Evolutionary conservation across 1,284 basidiomycete species (phyloP), one percentile per base, ranked within the genome.

Genomic region (Porodaedalea pini): DNA sequence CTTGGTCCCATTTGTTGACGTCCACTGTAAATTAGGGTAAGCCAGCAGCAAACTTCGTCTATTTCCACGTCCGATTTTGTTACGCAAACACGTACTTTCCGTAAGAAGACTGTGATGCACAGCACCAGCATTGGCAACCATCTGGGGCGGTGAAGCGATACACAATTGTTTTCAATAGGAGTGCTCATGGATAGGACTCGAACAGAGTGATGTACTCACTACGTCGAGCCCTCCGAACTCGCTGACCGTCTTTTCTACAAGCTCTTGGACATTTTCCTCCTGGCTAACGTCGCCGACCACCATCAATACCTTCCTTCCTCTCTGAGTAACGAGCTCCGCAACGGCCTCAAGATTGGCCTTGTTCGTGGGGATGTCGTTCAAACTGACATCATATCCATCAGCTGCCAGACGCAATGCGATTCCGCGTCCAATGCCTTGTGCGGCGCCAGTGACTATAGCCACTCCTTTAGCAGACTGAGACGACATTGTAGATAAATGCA

Each of bases 401-500:
- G 44, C 37, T 7, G 63, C 60, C 4, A 64, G 43, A 4, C 60
- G 57, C 5, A 58, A 25, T n/a, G 60, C 60, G 13, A 63, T 57
- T 27, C 60, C 62, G 3, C 57, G 48, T 15, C 63, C 63, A 21
- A 64, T 63, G 10, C 63, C 63, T 60, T 75, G 23, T 69, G 57
- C 57, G 5, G 53, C 53, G 7, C 57, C 57, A 29, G 57, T 59
- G 13, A 59, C 47, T 23, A 59, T 51, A 21, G 52, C 57, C 15
- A 53, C 23, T 43, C 49, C 50, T 53, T 44, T 57, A 25, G 54
- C 15, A 19, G 45, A 47, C 45, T n/a, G n/a, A n/a, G n/a, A n/a
- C n/a, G n/a, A 34, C 13, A 13, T 34, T 34, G 32, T 13, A 34
- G 32, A 34, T 34, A 34, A 13, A 34, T 34, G 32, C n/a, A n/a